A percentile compares a stretch with the other conserved stretches of the same genome.
These are phyloP conservation scores for Crithidia mellificae DNA, from an alignment of 208 protist species.

Conservation along the genomic window DNA sequence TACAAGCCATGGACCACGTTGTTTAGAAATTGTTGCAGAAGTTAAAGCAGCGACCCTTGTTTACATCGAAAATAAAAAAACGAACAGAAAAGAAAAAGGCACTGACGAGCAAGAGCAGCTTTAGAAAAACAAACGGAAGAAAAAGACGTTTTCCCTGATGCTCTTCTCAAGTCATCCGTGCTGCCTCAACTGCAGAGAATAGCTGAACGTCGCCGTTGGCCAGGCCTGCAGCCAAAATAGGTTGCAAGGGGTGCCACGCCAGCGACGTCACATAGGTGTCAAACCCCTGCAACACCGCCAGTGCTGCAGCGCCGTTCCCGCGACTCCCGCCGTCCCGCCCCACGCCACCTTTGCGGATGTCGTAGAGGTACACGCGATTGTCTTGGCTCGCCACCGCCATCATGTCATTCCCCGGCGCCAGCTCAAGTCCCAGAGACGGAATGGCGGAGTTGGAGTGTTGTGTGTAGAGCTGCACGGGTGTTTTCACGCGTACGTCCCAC, in stretches of 20 bases:
- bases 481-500: slow-evolving; percentile 70
- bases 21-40: too few species aligned
- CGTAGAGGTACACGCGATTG: slow-evolving; percentile 67
- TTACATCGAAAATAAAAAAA: too few species aligned
- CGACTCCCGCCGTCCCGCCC: too few species aligned
- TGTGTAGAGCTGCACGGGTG: slow-evolving; percentile 60
- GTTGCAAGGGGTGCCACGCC: slow-evolving; percentile 71
- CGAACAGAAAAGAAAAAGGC: too few species aligned
- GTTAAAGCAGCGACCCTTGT: too few species aligned
- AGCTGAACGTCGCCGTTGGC: slow-evolving; percentile 32
- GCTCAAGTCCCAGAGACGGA: slow-evolving; percentile 52
- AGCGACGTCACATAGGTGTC: slow-evolving; percentile 51
- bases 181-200: too few species aligned
- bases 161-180: too few species aligned
- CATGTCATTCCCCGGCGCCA: slow-evolving; percentile 51
- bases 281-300: slow-evolving; percentile 43
- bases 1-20: too few species aligned
- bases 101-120: too few species aligned
- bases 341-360: slow-evolving; percentile 38
- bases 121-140: too few species aligned
- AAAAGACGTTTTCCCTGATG: background rate
- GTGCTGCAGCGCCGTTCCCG: too few species aligned
- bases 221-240: slow-evolving; percentile 57
- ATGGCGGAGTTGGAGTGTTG: slow-evolving; percentile 75
- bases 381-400: slow-evolving; percentile 83